These are phyloP conservation scores for Colletotrichum trifolii DNA, from an alignment of 2,329 filamentous ascomycete species.

Conservation along the genomic window DNA sequence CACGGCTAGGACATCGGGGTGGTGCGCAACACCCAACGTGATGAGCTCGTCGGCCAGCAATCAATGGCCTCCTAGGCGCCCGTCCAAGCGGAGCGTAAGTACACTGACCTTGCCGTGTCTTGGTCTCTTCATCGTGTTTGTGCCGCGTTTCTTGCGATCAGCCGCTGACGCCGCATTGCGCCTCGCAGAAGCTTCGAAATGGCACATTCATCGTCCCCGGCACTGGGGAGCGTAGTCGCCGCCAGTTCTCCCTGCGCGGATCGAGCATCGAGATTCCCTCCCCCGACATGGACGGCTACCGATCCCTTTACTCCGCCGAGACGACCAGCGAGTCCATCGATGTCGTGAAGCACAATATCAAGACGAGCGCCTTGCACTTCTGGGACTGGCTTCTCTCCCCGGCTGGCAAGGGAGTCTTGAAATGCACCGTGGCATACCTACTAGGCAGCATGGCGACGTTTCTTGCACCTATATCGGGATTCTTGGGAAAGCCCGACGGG, in stretches of 20 bases:
- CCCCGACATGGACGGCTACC: constrained; percentile 45
- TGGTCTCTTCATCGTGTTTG: not conserved
- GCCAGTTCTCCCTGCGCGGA: constrained; percentile 80
- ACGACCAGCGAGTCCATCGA: constrained; percentile 49
- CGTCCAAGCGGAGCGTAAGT: constrained; percentile 59
- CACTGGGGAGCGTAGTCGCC: constrained; percentile 86
- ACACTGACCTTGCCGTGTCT: not conserved
- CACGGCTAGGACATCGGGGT: constrained; percentile 30
- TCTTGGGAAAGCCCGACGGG: constrained; percentile 86
- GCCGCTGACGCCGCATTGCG: constrained; percentile 17
- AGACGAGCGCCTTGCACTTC: constrained; percentile 50
- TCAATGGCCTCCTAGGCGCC: constrained; percentile 55
- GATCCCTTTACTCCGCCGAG: constrained; percentile 49
- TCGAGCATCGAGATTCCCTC: constrained; percentile 48
- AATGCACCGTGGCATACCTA: constrained; percentile 91
- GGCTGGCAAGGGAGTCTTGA: constrained; percentile 82
- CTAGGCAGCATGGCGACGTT: constrained; percentile 90
- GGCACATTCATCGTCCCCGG: constrained; percentile 88
- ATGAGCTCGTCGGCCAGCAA: constrained; percentile 37
- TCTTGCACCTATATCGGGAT: constrained; percentile 75
- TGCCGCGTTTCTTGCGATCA: constrained; percentile 7
- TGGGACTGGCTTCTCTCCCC: constrained; percentile 76
- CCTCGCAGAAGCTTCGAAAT: constrained; percentile 76
- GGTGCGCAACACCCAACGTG: constrained; percentile 34
- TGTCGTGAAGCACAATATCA: constrained; percentile 50